Evolutionary conservation across 305 asterid genomes (phyloP), one percentile per base, ranked within the genome.

Genomic region (Fraxinus dipetala): DNA sequence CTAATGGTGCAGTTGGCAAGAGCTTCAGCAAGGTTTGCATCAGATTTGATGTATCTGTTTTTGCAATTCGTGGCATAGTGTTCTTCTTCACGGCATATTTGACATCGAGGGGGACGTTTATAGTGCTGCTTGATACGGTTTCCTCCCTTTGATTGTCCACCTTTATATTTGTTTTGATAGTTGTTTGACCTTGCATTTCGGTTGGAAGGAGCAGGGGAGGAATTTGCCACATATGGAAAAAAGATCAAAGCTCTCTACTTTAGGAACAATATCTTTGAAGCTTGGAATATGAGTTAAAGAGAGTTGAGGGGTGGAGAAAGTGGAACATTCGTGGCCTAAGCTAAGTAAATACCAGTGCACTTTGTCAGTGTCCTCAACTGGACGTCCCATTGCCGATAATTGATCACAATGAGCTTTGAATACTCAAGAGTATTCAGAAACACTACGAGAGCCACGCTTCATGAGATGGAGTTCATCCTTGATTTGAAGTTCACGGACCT

Each of bases 321-420:
- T 40, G 0, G 48, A 40, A 9, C 9, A 40, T 9, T 40, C 14
- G 0, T 40, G 2, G 14, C 14, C 48, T 9, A 40, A 2, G 3
- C 3, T 3, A 40, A 3, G 48, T 40, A 40, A 40, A 40, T 40
- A 9, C 48, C 14, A 40, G 13, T 8, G 3, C 13, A 40, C 48
- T 40, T 40, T 40, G 48, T 8, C 3, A 9, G 48, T 40, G 3
- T 9, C 48, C 9, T 54, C 77, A 77, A 18, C 59, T 77, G 11
- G 78, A 65, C 16, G 35, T 6, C 77, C 77, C 11, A 81, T 81
- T 16, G 77, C 78, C 7, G 45, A 40, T 9, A 81, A 76, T 65
- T 82, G 81, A 45, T 82, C 48, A 32, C 78, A 81, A 32, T 75
- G 36, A 1, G 81, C 14, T 16, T 81, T 81, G 77, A 74, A 76